Conservation (phyloP, 345 rosid genomes). For the Turnera subulata region DNA sequence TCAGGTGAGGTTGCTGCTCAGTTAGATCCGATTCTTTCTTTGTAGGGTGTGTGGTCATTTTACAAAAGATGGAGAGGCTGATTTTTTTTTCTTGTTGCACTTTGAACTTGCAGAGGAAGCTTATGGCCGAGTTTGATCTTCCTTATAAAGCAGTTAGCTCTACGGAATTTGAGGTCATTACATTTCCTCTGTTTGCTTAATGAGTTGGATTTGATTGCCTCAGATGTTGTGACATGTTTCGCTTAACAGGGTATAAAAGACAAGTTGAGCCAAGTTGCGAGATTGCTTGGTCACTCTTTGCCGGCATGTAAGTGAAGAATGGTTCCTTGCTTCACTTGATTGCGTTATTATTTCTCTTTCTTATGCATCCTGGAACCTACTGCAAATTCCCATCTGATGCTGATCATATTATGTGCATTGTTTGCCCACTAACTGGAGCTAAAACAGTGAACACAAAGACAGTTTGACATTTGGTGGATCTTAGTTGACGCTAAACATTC, state of each 20-base stretch:
- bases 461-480: too few species aligned
- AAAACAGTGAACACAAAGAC: too few species aligned
- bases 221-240: background rate
- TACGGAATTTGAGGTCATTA: conserved; percentile 68
- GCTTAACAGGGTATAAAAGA: conserved; percentile 41
- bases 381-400: too few species aligned
- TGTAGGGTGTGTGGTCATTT: too few species aligned
- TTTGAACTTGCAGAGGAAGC: conserved; percentile 45
- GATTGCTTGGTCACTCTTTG: conserved; percentile 37
- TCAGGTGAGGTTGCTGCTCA: conserved; percentile 42
- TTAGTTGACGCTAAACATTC: too few species aligned
- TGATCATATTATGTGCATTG: too few species aligned
- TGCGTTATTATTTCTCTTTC: background rate
- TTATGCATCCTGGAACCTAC: background rate
- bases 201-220: conserved; percentile 4
- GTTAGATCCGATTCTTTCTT: too few species aligned
- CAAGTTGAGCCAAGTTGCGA: conserved; percentile 49
- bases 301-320: conserved; percentile 41
- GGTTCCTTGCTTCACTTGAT: background rate
- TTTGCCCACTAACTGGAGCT: too few species aligned
- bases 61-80: background rate
- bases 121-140: conserved; percentile 62
- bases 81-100: conserved; percentile 6
- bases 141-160: conserved; percentile 58
- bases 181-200: background rate